phyloP scores from a whole-genome alignment of 345 rosid species.

The Pugionium dolabratum region DNA sequence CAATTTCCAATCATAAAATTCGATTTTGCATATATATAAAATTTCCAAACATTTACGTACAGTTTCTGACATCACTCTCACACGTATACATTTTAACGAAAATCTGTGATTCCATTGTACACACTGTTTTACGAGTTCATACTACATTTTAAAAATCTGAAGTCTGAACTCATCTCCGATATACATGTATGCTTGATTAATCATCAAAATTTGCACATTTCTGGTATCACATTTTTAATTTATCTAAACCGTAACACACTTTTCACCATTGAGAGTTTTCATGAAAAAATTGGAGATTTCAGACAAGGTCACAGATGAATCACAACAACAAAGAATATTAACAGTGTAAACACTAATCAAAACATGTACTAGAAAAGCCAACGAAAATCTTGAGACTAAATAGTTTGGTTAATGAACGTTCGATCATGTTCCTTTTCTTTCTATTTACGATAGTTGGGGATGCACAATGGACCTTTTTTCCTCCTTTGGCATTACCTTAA shows the following conservation, averaged over 20 bases:
- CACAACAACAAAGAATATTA: neutral
- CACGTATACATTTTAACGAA: neutral
- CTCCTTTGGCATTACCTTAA: conserved; percentile 5
- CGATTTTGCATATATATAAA: too few relatives aligned
- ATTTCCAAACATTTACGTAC: too few relatives aligned
- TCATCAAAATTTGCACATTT: too few relatives aligned
- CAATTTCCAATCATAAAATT: too few relatives aligned
- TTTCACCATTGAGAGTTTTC: neutral
- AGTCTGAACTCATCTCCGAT: too few relatives aligned
- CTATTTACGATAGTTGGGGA: neutral
- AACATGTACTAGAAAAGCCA: neutral
- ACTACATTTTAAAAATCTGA: neutral
- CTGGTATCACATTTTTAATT: too few relatives aligned
- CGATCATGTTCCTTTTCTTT: neutral
- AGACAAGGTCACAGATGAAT: neutral
- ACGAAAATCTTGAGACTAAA: neutral
- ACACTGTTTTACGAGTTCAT: neutral
- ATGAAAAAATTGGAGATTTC: neutral
- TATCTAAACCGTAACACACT: too few relatives aligned
- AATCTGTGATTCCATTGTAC: neutral
- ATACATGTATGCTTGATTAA: too few relatives aligned
- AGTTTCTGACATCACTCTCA: neutral
- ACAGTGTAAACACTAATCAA: neutral
- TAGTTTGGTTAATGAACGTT: neutral
- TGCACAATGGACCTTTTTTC: neutral